These are phyloP conservation scores for Phytophthora chlamydospora DNA, from an alignment of 352 stramenopile genomes.

Conservation along the genomic window DNA sequence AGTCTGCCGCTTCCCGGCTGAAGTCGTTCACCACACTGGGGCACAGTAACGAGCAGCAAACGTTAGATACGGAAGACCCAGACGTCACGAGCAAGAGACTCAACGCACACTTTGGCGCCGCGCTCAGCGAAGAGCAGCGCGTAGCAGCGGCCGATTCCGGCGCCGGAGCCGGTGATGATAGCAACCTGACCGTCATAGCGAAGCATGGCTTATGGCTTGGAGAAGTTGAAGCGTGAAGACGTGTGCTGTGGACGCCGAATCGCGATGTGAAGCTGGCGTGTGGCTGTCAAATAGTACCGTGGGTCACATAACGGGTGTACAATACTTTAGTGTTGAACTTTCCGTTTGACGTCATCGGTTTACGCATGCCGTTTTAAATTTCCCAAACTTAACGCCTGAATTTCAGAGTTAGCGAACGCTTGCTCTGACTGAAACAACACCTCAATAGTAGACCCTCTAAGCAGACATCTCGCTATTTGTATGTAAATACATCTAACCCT, in stretches of 20 bases:
- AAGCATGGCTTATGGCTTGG: slow-evolving; percentile 42
- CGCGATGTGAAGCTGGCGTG: slow-evolving; percentile 25
- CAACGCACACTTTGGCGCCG: slow-evolving; percentile 83
- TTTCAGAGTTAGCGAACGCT: no score
- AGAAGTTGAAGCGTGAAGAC: slow-evolving; percentile 8
- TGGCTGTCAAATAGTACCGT: slow-evolving; percentile 2
- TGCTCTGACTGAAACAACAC: slow-evolving; percentile 6
- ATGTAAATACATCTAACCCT: neutral
- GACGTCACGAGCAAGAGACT: neutral
- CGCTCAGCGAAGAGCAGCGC: slow-evolving; percentile 74
- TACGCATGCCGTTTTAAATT: slow-evolving; percentile 17
- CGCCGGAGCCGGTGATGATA: slow-evolving; percentile 79
- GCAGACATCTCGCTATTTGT: neutral
- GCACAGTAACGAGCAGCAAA: slow-evolving; percentile 1
- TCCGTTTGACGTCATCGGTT: slow-evolving; percentile 35
- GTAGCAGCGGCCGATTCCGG: slow-evolving; percentile 78
- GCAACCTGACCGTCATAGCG: slow-evolving; percentile 81
- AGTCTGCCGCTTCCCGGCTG: slow-evolving; percentile 64
- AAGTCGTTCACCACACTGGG: slow-evolving; percentile 82
- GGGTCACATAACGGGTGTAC: neutral
- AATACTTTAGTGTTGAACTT: slow-evolving; percentile 19
- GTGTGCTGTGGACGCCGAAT: slow-evolving; percentile 21
- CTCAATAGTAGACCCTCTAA: neutral
- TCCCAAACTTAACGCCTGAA: no score
- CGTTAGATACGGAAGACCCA: slow-evolving; percentile 2